Base-by-base conservation (phyloP, 768 basidiomycete species). In the Mrakia hoshinonis region DNA sequence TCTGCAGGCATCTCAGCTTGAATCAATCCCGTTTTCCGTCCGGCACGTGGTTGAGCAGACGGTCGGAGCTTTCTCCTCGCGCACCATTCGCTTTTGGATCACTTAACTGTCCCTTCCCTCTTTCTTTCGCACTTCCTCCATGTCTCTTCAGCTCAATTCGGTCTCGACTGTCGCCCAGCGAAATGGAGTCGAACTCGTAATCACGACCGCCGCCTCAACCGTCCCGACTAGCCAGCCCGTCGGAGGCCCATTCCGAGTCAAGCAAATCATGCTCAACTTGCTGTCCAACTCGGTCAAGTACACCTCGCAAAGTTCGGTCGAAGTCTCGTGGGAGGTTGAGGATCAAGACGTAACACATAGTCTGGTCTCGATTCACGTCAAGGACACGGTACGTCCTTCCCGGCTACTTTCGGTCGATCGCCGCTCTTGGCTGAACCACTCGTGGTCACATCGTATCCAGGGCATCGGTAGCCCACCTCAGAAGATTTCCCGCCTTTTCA, bases 181-280 rank as follows among this genome's bases (percentile, higher is more conserved):
- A 39, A 70, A 65, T n/a, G 39, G 49, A 22, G 55, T 70, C 62
- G 69, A 70, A 54, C 36, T 70, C 36, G 49, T 64, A 13, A 34
- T 63, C 49, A 62, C 31, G 24, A 51, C 49, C 55, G 55, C 55
- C 38, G 39, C 15, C 31, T n/a, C 51, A 24, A 38, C 36, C 52
- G 54, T 4, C 36, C 39, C 67, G 43, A 24, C 24, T 31, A 36
- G 1, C 47, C 31, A 24, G 4, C 22, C 43, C 13, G 10, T 62
- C 12, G 38, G 39, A 29, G 67, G 60, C 31, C 46, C 54, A 1
- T 68, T 60, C 39, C 31, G 67, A 15, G 67, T 68, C 24, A 68
- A 68, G 55, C 67, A 68, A 29, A 31, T 58, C 9, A 43, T 68
- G 29, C 34, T 54, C 29, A 54, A 54, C 49, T 48, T 52, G 3